Evolutionary conservation across 805 yeast species (phyloP), one percentile per base, ranked within the genome.

Genomic region (Yarrowia bubula): DNA sequence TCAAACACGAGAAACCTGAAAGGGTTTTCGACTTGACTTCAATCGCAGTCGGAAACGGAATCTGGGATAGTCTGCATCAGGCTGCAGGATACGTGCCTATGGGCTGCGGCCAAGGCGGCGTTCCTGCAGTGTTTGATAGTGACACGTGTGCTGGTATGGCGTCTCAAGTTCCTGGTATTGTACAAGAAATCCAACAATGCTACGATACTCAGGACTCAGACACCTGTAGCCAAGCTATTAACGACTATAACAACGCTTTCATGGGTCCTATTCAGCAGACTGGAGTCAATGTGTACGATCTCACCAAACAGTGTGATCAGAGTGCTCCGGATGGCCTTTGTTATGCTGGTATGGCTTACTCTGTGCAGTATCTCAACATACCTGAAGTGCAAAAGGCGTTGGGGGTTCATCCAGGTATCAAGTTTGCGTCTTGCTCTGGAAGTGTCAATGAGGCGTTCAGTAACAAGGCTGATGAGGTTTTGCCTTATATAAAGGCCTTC

Each of bases 71-170:
- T 6, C 79, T 87, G 66, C 81, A 83, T 55, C 96, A 90, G 79
- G 86, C 87, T 73, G 82, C 83, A 65, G 85, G 85, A 75, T 90
- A 90, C 73, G 85, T 87, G 75, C 96, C 95, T 70, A 92, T 92
- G 97, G 95, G 96, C 4, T 92, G 98, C 76, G 91, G 95, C 58
- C 75, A 83, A 68, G 95, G 96, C 68, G 96, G 96, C 7, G 64
- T 39, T 17, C 93, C 90, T 64, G 91, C 88, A 66, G 88, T 88
- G 71, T 93, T 98, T 79, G 58, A 51, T 33, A 2, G 10, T 10
- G 7, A 37, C 5, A 51, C 58, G 1, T 51, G 58, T 14, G 2
- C 4, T 11, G 1, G 1, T 1, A 51, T 51, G 58, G 22, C 22
- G 3, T 18, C 22, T 4, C 6, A 8, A 9, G 33, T 50, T 37